A percentile compares a stretch with the other conserved stretches of the same genome.
Evolutionary conservation across 1,284 basidiomycete species (phyloP).

Genomic region (Coniferiporia sulphurascens): DNA sequence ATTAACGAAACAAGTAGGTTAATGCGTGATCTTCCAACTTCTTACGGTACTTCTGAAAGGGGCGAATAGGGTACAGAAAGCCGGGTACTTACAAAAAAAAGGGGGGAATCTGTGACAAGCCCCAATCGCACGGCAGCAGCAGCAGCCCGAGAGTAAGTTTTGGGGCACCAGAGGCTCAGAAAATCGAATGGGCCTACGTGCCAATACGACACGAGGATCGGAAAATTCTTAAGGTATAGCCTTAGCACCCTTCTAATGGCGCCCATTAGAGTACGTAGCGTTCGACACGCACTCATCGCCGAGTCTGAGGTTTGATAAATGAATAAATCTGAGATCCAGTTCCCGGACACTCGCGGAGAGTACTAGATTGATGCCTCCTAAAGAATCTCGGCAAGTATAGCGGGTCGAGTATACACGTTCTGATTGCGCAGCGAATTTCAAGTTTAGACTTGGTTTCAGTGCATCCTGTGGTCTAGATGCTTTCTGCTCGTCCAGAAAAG

Average conservation of each 20-base stretch:
- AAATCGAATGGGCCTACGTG: background rate
- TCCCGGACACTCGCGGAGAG: background rate
- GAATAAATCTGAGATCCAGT: background rate
- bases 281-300: background rate
- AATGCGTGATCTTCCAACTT: background rate
- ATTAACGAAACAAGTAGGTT: background rate
- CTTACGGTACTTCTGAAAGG: background rate
- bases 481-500: background rate
- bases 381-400: too few relatives aligned
- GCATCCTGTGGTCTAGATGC: background rate
- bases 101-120: background rate
- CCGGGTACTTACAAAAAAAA: slow-evolving; percentile 4
- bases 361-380: background rate
- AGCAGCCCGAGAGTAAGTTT: slow-evolving; percentile 2
- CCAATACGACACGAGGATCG: background rate
- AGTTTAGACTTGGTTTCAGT: background rate
- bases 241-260: background rate
- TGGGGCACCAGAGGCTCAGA: slow-evolving; percentile 8
- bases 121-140: background rate
- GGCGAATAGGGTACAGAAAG: background rate
- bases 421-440: background rate
- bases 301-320: background rate
- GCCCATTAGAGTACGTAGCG: background rate
- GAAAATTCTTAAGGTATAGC: background rate
- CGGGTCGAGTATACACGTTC: background rate